Conservation (phyloP, 1,139 yeast genomes). For the Pichia sp. region DNA sequence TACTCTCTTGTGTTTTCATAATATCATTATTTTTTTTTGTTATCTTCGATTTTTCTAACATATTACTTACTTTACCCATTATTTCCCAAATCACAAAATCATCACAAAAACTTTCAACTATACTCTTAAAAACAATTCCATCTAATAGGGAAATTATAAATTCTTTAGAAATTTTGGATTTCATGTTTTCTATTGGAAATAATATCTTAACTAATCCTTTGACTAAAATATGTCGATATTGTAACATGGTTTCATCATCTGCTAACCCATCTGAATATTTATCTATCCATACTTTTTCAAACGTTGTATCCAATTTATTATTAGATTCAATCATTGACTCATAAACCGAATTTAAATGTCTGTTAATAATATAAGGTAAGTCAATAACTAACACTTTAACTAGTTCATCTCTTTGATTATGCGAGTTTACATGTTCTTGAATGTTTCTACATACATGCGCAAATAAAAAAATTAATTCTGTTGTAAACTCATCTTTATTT, state of each 20-base stretch:
- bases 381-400: slow-evolving; percentile 39
- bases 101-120: slow-evolving; percentile 37
- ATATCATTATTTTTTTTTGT: background rate
- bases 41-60: background rate
- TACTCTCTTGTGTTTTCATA: background rate
- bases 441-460: slow-evolving; percentile 35
- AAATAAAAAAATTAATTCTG: slow-evolving; percentile 33
- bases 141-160: slow-evolving; percentile 36
- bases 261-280: slow-evolving; percentile 20
- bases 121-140: slow-evolving; percentile 36
- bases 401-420: slow-evolving; percentile 22
- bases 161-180: slow-evolving; percentile 33
- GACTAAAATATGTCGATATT: slow-evolving; percentile 27
- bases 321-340: slow-evolving; percentile 6
- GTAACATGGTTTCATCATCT: slow-evolving; percentile 28
- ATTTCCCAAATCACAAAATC: slow-evolving; percentile 41
- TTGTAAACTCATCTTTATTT: slow-evolving; percentile 35
- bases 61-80: slow-evolving; percentile 28
- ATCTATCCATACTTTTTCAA: slow-evolving; percentile 5
- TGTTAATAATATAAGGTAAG: slow-evolving; percentile 22
- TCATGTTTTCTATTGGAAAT: slow-evolving; percentile 35
- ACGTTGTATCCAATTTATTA: slow-evolving; percentile 1
- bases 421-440: slow-evolving; percentile 28
- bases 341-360: slow-evolving; percentile 9
- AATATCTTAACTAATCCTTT: slow-evolving; percentile 31